Conservation (phyloP, 2,329 filamentous ascomycete genomes). For the Botrytis squamosa region DNA sequence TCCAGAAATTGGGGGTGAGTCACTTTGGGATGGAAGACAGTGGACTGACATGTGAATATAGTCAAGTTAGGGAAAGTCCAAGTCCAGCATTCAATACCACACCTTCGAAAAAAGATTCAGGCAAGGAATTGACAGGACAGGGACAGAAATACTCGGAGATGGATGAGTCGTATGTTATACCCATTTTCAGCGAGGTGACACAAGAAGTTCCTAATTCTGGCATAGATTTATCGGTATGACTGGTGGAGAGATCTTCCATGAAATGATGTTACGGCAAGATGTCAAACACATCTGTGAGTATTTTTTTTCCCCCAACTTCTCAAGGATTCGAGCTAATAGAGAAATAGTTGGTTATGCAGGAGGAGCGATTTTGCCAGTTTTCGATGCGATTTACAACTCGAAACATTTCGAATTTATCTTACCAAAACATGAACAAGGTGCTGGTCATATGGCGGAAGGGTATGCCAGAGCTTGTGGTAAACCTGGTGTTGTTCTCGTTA, state of each 20-base stretch:
- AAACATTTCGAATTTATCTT: conserved; percentile 95
- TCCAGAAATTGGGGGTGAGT: not conserved
- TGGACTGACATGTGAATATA: conserved; percentile 35
- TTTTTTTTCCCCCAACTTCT: not conserved
- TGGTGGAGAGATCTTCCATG: conserved; percentile 95
- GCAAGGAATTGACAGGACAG: conserved; percentile 55
- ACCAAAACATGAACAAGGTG: conserved; percentile 94
- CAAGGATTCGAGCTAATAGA: conserved; percentile 25
- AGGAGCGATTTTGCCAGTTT: conserved; percentile 94
- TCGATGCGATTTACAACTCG: conserved; percentile 98
- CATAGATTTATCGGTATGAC: conserved; percentile 86
- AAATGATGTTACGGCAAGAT: conserved; percentile 93
- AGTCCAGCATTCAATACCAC: conserved; percentile 59
- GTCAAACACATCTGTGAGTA: conserved; percentile 93
- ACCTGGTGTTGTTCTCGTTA: conserved; percentile 94
- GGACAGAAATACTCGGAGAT: conserved; percentile 61
- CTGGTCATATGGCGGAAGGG: conserved; percentile 97
- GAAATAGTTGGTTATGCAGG: conserved; percentile 79
- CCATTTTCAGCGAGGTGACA: conserved; percentile 22
- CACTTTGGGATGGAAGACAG: conserved; percentile 1
- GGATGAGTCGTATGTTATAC: conserved; percentile 71
- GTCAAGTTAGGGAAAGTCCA: conserved; percentile 58
- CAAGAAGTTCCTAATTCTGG: conserved; percentile 5
- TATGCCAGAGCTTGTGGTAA: conserved; percentile 92
- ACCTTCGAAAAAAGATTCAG: conserved; percentile 41